Evolutionary conservation across 2,329 filamentous ascomycete species (phyloP), one percentile per base, ranked within the genome.

Genomic region (Paraphaeosphaeria sporulosa): DNA sequence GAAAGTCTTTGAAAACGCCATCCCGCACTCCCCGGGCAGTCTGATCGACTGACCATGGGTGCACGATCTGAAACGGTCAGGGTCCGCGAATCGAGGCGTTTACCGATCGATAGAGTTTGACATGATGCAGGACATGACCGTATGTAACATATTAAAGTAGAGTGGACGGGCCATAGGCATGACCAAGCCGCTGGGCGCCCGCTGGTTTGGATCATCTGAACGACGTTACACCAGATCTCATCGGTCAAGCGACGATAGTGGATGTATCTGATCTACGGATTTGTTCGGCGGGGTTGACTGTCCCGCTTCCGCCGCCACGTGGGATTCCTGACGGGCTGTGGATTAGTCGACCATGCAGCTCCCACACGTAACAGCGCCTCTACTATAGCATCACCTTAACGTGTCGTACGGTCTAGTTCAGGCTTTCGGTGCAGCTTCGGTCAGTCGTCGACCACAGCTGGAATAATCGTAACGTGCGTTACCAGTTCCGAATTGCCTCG

Each of bases 251-350:
- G 46, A 49, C 8, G 30, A 7, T 49, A 27, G 25, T 4, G 36
- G 25, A 15, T 4, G 21, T 32, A 30, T 36, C 51, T 44, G 51
- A 43, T 43, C 38, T 23, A 43, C 51, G 51, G 51, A 54, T 23
- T 21, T 54, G 51, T 19, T 54, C 51, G 51, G 49, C 10, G 30
- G 6, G 44, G 23, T 23, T 47, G 4, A 10, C 44, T 44, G 5
- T 43, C 42, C 19, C 42, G 42, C 42, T 44, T 44, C 42, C 42
- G 42, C 42, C 42, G 42, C 42, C n/a, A 44, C 23, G n/a, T 21
- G 19, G 10, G 12, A 44, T n/a, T 9, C n/a, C 13, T 17, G 17
- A n/a, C 38, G 7, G 38, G 17, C 38, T 3, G n/a, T n/a, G 2
- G 17, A 7, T 4, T n/a, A n/a, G n/a, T 17, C 10, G 19, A 8